Base-by-base conservation (phyloP, 2,329 filamentous ascomycete genomes). In the Penicillium crustosum region DNA sequence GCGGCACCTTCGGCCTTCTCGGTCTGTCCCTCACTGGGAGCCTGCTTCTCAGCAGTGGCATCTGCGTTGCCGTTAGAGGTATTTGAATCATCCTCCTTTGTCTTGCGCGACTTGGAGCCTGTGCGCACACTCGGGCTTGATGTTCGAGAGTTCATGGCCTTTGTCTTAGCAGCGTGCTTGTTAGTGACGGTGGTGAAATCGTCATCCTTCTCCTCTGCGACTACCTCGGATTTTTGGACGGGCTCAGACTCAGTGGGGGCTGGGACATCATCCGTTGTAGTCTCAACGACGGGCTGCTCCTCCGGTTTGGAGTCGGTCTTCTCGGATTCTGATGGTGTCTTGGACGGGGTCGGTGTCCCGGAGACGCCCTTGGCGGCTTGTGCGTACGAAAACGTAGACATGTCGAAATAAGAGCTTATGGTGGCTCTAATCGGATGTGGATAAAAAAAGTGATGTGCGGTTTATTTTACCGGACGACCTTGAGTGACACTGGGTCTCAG, bases 311-410 rank as follows among this genome's bases (percentile, higher is more conserved):
- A 63, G 21, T 68, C 63, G 55, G 66, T 61, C 49, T 67, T 71
- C 52, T 64, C 68, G 44, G 67, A 64, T 27, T 73, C 71, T 61
- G 67, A 61, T 33, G 61, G 61, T 23, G 68, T 52, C 69, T 82
- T 82, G 67, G 75, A 77, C 29, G 78, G 70, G 45, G 75, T 72
- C 56, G 77, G 68, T 59, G 79, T 75, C 50, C 81, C 71, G 55
- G 84, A 79, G 68, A 89, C 84, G 70, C 93, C 91, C 77, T 94
- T 94, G 59, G 93, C 93, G 72, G 93, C 93, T 83, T 96, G 92
- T 69, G 93, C 93, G 77, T 97, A 97, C 59, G 93, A 97, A 74
- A 97, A 96, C 35, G 85, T 81, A 61, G 85, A 81, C 62, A 84
- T 79, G 70, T 70, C 69, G 67, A 71, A 62, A 65, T 70, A 75